A percentile compares a stretch with the other conserved stretches of the same genome.
Evolutionary conservation across 345 rosid species (phyloP).

Genomic region (Mercurialis annua): DNA sequence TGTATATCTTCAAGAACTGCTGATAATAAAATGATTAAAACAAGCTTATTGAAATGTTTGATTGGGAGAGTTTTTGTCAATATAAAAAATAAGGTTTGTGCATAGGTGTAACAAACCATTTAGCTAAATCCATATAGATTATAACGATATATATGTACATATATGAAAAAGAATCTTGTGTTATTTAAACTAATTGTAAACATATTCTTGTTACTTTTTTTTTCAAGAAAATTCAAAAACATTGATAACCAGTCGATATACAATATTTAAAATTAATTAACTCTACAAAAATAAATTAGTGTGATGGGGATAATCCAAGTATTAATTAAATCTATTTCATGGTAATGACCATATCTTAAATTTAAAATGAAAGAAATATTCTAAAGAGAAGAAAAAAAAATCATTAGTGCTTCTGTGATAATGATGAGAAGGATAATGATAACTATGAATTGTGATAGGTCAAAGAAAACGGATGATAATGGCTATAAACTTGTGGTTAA

Average conservation of each 20-base stretch:
- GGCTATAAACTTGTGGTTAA: background rate
- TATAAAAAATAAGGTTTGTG: constrained; percentile 9
- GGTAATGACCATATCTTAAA: too few species aligned
- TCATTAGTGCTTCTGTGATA: background rate
- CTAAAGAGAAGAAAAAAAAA: background rate
- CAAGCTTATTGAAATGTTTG: background rate
- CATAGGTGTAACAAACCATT: background rate
- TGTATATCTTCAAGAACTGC: constrained; percentile 17
- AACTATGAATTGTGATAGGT: constrained; percentile 8
- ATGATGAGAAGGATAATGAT: background rate
- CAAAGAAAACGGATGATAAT: background rate
- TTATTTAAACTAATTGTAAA: too few species aligned
- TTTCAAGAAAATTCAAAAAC: too few species aligned
- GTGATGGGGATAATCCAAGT: too few species aligned
- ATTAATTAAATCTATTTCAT: too few species aligned
- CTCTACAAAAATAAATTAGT: background rate
- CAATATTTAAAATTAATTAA: background rate
- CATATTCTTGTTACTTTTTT: too few species aligned
- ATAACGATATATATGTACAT: background rate
- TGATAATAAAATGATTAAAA: background rate
- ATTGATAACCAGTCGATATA: too few species aligned
- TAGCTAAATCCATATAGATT: too few species aligned
- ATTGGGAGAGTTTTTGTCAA: constrained; percentile 8
- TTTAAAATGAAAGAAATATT: too few species aligned
- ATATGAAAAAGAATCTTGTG: too few species aligned